These are phyloP conservation scores for Vigna angularis DNA, from an alignment of 306 rosid genomes.

Conservation along the genomic window DNA sequence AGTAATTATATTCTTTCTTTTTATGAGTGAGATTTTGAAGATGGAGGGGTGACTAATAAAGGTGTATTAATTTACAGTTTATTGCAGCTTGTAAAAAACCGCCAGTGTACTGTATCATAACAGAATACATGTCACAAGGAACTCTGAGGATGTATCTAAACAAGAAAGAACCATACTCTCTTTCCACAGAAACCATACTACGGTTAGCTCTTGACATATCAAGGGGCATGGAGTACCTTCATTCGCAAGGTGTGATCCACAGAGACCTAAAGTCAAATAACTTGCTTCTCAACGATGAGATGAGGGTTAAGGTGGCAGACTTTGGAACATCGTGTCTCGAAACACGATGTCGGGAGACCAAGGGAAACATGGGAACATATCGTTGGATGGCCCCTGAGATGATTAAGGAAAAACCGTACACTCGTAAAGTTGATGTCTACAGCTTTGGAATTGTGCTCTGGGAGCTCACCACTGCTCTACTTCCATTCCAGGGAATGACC, in stretches of 20 bases:
- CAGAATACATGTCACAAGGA: slow-evolving; percentile 99
- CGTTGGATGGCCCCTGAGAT: slow-evolving; percentile 99
- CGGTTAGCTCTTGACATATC: slow-evolving; percentile 97
- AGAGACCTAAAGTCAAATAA: slow-evolving; percentile 93
- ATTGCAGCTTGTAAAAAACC: slow-evolving; percentile 99
- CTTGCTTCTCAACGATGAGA: slow-evolving; percentile 93
- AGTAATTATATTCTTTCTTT: too few relatives aligned
- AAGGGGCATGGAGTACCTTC: slow-evolving; percentile 97
- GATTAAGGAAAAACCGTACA: slow-evolving; percentile 86
- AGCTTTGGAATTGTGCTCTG: slow-evolving; percentile 97
- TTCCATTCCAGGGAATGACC: slow-evolving; percentile 99
- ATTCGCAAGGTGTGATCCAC: slow-evolving; percentile 97
- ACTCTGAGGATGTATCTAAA: slow-evolving; percentile 96
- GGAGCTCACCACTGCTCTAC: slow-evolving; percentile 93
- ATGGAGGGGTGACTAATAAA: background rate
- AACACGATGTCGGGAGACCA: slow-evolving; percentile 84
- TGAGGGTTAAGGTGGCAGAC: slow-evolving; percentile 98
- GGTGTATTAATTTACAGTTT: slow-evolving; percentile 63
- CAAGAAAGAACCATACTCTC: slow-evolving; percentile 98
- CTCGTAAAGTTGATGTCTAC: slow-evolving; percentile 93
- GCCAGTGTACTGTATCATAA: slow-evolving; percentile 92
- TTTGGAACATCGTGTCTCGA: slow-evolving; percentile 97
- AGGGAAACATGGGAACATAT: slow-evolving; percentile 97
- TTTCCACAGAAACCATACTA: slow-evolving; percentile 83
- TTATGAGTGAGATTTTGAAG: background rate